Percentiles rank a stretch among this genome's conserved stretches.
Evolutionary conservation across 108 stramenopile species (phyloP).

Genomic region (Nitzschia inconspicua): DNA sequence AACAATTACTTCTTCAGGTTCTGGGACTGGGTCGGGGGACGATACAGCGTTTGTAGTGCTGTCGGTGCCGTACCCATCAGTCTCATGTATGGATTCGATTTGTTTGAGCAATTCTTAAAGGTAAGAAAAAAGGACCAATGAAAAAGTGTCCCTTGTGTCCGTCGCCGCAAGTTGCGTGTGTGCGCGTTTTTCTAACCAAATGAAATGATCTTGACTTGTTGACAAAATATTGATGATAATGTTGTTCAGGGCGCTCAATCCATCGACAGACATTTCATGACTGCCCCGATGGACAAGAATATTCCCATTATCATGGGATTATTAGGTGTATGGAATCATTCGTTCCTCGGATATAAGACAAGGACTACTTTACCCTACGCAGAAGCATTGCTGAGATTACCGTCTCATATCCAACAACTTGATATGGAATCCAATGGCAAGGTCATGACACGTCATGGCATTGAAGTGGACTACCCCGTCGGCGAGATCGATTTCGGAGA

Average conservation of each 20-base stretch:
- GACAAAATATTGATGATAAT: not conserved
- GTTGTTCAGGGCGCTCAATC: slow-evolving; percentile 82
- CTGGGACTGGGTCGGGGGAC: slow-evolving; percentile 97
- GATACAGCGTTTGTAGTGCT: slow-evolving; percentile 93
- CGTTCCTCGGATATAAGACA: slow-evolving; percentile 90
- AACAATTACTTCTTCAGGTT: slow-evolving; percentile 90
- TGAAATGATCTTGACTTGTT: not conserved
- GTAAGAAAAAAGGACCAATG: slow-evolving; percentile 43
- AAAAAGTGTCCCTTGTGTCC: too few relatives aligned
- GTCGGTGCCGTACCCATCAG: slow-evolving; percentile 92
- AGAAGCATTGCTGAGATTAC: slow-evolving; percentile 94
- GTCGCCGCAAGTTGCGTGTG: too few relatives aligned
- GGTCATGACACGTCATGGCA: slow-evolving; percentile 80
- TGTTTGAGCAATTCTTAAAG: slow-evolving; percentile 92
- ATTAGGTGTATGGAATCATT: slow-evolving; percentile 97
- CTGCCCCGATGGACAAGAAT: slow-evolving; percentile 89
- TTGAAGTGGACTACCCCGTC: slow-evolving; percentile 83
- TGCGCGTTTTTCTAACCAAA: not conserved
- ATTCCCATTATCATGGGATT: slow-evolving; percentile 97
- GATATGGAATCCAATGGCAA: slow-evolving; percentile 98
- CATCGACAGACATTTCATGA: slow-evolving; percentile 95
- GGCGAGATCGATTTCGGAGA: slow-evolving; percentile 99
- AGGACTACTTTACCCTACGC: slow-evolving; percentile 93
- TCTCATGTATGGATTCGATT: slow-evolving; percentile 88
- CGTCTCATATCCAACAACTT: slow-evolving; percentile 99